Evolutionary conservation across 2,329 filamentous ascomycete species (phyloP), one percentile per base, ranked within the genome.

Genomic region (Cercospora berteroae): DNA sequence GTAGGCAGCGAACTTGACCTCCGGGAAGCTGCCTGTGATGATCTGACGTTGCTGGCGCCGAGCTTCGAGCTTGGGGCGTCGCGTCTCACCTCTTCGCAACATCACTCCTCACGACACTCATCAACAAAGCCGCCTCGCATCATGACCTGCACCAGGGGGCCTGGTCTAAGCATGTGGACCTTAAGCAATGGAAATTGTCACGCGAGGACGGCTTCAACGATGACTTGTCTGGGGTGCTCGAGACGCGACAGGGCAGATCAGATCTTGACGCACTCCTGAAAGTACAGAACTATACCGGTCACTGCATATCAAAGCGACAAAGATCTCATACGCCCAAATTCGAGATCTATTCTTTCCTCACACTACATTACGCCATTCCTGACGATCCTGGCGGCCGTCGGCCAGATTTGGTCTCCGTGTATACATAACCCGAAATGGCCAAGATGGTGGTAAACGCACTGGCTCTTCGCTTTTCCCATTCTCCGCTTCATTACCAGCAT

Each of bases 381-480:
- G n/a, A 33, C n/a, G 8, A 18, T 27, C 29, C 12, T 18, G 8
- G 27, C 29, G 16, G 16, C 52, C 8, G 5, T 58, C n/a, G 4
- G n/a, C 55, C 55, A 58, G n/a, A 20, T 36, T 36, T n/a, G 55
- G 55, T 6, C 9, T 20, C 6, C 55, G 55, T 5, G 55, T 58
- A 36, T 58, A 58, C 55, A 58, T 36, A n/a, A 58, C 55, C n/a
- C 55, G 48, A n/a, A 55, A 55, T 10, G 48, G 48, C 48, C 48
- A 55, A 55, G 48, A 23, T 8, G 48, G 48, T 9, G 48, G 48
- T 23, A 13, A 16, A 52, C 10, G 23, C 48, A 52, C 48, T 23
- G 48, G 48, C 48, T 52, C 48, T 8, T 52, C 48, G 10, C 20
- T 23, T 23, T 52, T 52, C 10, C 48, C 48, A 52, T 52, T 52